Base-by-base conservation (phyloP, 2,329 filamentous ascomycete species). In the Monosporascus ibericus region DNA sequence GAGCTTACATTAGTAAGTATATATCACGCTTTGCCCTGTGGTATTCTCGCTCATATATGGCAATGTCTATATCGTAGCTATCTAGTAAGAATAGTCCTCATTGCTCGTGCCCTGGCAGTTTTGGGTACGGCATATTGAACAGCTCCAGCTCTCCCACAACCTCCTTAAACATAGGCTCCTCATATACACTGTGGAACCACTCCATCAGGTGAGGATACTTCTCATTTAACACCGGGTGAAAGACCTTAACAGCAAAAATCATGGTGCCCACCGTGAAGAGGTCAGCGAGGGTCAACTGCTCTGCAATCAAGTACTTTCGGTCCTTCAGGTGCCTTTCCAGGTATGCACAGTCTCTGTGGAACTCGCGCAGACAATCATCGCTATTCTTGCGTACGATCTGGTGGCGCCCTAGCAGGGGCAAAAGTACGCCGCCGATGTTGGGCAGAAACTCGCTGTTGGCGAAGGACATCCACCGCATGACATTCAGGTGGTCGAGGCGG, bases 391-490 rank as follows among this genome's bases (percentile, higher is more conserved):
- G 52, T 11, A 54, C 44, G 8, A 30, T 30, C 6, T 36, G 30
- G 8, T 20, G 40, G 8, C 53, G 53, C 14, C 53, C 53, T n/a
- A 58, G 49, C 14, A 55, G 50, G 36, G 55, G 55, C 18, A 51
- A 39, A 42, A 58, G 49, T 20, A 40, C 44, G 18, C 54, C 56
- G 15, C 54, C 48, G 14, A 56, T 46, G 25, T 44, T 38, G 22
- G 52, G 54, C 7, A 58, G 39, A 24, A 58, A 39, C 38, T 55
- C 54, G 30, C 38, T 42, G 49, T 58, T 57, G 15, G 49, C 49
- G n/a, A 56, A 54, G n/a, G 56, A 58, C 54, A 58, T 56, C 56
- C 56, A 58, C 14, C 47, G 48, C 39, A 58, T 17, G 44, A 58
- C 51, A 18, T 54, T 30, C 46, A 47, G 47, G 48, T 58, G 52